Evolutionary conservation across 2,329 filamentous ascomycete genomes (phyloP).

Genomic region (Leptographium flavum): DNA sequence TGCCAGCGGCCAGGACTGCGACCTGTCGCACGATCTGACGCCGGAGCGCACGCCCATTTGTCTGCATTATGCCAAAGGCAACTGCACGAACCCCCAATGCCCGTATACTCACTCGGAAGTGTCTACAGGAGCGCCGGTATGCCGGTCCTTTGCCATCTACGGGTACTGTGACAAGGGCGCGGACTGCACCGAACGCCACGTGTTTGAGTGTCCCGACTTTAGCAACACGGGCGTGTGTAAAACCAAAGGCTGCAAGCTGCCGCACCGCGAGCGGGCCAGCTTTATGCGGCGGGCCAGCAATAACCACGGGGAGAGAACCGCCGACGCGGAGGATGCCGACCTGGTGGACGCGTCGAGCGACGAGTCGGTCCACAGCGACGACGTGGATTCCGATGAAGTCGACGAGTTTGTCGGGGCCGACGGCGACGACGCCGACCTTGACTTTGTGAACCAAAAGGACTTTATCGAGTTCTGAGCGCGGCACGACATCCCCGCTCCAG

Average conservation of each 20-base stretch:
- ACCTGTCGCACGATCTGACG: slow-evolving; percentile 76
- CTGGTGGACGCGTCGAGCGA: slow-evolving; percentile 65
- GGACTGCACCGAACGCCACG: slow-evolving; percentile 67
- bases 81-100: slow-evolving; percentile 77
- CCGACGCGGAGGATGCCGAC: slow-evolving; percentile 30
- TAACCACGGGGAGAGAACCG: slow-evolving; percentile 24
- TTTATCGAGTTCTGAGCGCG: slow-evolving; percentile 34
- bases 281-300: slow-evolving; percentile 52
- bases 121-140: slow-evolving; percentile 64
- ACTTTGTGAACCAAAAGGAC: slow-evolving; percentile 44
- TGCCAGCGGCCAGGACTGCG: slow-evolving; percentile 62
- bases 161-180: slow-evolving; percentile 81
- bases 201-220: slow-evolving; percentile 89
- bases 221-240: slow-evolving; percentile 80
- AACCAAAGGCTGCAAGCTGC: slow-evolving; percentile 67
- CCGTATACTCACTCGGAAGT: slow-evolving; percentile 76
- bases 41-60: slow-evolving; percentile 78
- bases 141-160: slow-evolving; percentile 67
- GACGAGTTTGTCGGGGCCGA: slow-evolving; percentile 49
- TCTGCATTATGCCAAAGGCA: slow-evolving; percentile 77
- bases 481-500: neutral
- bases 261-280: slow-evolving; percentile 78
- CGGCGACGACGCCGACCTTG: slow-evolving; percentile 33
- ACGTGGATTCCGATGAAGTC: slow-evolving; percentile 64
- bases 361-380: slow-evolving; percentile 61